These are phyloP conservation scores for Thymus mandschuricus DNA, from an alignment of 257 asterid genomes.

Conservation along the genomic window DNA sequence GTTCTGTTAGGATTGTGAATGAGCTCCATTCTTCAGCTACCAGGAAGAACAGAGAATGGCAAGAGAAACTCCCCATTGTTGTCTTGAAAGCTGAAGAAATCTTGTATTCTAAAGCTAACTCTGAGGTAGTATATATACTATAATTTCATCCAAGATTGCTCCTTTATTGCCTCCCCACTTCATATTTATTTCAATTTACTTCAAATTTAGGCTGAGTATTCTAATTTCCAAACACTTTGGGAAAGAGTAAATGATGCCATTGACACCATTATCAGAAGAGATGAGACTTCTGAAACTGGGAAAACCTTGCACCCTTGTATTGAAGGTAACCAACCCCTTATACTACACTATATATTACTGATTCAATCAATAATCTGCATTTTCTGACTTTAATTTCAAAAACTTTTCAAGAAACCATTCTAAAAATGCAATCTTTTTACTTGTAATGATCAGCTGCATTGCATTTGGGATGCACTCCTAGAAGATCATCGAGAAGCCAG, in stretches of 20 bases:
- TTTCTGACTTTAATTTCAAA: constrained; percentile 13
- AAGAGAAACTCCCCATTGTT: constrained; percentile 90
- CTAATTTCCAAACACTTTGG: constrained; percentile 77
- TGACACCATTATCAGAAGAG: constrained; percentile 75
- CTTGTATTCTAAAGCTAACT: constrained; percentile 90
- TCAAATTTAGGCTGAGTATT: constrained; percentile 77
- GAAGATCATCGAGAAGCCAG: constrained; percentile 83
- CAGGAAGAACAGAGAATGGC: constrained; percentile 92
- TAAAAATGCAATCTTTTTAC: constrained; percentile 33
- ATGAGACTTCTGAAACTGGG: constrained; percentile 67
- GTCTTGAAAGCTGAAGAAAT: constrained; percentile 92
- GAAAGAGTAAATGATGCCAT: constrained; percentile 84
- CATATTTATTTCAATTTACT: neutral
- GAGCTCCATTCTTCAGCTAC: constrained; percentile 71
- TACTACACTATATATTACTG: neutral
- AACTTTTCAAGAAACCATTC: constrained; percentile 15
- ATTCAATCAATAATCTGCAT: neutral
- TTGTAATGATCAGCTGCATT: constrained; percentile 67
- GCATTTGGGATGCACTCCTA: constrained; percentile 91
- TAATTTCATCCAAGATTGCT: constrained; percentile 28
- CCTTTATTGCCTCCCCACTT: constrained; percentile 11
- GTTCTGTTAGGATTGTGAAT: constrained; percentile 59
- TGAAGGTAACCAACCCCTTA: constrained; percentile 58
- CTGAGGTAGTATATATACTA: constrained; percentile 53
- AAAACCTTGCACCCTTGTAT: constrained; percentile 81